Conservation (phyloP, 306 rosid species). For the Astragalus membranaceus region DNA sequence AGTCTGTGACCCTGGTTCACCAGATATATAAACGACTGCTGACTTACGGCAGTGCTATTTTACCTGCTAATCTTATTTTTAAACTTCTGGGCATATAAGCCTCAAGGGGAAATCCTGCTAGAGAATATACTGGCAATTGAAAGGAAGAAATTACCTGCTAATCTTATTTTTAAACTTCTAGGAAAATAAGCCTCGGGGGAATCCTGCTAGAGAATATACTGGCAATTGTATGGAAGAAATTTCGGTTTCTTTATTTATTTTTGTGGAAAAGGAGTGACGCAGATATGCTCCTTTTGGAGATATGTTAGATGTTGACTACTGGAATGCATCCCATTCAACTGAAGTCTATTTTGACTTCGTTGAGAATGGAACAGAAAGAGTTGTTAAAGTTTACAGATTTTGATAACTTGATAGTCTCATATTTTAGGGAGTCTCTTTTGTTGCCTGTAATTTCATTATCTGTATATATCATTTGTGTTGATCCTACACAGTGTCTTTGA, state of each 20-base stretch:
- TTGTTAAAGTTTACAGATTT: constrained; percentile 2
- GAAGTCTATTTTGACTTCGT: neutral
- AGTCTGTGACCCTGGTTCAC: neutral
- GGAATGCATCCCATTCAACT: neutral
- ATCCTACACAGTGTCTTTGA: neutral
- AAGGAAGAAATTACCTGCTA: neutral
- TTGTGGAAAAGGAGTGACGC: neutral
- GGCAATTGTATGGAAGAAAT: neutral
- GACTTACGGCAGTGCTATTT: neutral
- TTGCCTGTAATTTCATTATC: neutral
- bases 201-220: neutral
- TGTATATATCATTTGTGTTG: neutral
- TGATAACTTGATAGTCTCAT: neutral
- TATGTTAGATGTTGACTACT: neutral
- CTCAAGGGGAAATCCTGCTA: neutral
- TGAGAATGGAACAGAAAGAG: neutral
- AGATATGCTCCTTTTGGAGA: neutral
- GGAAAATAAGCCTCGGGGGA: neutral
- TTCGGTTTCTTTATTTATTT: constrained; percentile 5
- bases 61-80: neutral
- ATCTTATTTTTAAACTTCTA: neutral
- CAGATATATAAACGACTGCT: neutral
- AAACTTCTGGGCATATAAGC: neutral
- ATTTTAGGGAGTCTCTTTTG: neutral
- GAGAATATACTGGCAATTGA: neutral